These are phyloP conservation scores for Thermomucor indicae-seudaticae DNA, from an alignment of 371 early-diverging fungal genomes.

Conservation along the genomic window DNA sequence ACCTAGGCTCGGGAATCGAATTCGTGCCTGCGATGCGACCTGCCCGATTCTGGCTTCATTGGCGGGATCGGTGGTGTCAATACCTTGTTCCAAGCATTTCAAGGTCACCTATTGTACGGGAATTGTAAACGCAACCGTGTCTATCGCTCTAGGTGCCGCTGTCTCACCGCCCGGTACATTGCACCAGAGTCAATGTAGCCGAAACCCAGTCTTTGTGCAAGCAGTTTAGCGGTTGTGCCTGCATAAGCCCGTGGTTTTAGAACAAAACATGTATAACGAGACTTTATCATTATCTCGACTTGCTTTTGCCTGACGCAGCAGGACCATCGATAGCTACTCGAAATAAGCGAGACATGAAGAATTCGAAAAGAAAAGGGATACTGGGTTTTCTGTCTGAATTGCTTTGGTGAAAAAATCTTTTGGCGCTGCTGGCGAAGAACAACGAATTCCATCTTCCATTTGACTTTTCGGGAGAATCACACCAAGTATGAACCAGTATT, in stretches of 20 bases:
- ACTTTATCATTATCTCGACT: neutral
- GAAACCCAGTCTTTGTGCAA: slow-evolving; percentile 73
- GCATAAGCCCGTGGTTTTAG: neutral
- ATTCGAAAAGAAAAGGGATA: too few relatives aligned
- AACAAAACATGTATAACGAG: neutral
- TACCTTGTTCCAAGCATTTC: slow-evolving; percentile 39
- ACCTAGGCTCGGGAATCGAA: slow-evolving; percentile 28
- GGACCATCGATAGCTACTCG: slow-evolving; percentile 94
- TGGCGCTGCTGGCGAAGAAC: too few relatives aligned
- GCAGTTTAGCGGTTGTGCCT: slow-evolving; percentile 68
- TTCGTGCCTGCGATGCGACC: slow-evolving; percentile 17
- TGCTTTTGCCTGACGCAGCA: slow-evolving; percentile 91
- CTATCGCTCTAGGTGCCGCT: too few relatives aligned
- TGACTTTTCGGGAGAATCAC: too few relatives aligned
- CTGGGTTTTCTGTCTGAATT: too few relatives aligned
- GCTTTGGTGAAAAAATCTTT: too few relatives aligned
- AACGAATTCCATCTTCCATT: too few relatives aligned
- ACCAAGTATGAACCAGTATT: too few relatives aligned
- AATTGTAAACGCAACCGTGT: neutral
- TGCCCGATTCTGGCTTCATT: slow-evolving; percentile 24
- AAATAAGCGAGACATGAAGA: slow-evolving; percentile 54
- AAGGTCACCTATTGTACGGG: slow-evolving; percentile 47
- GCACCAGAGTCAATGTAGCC: slow-evolving; percentile 83
- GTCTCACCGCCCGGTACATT: slow-evolving; percentile 58
- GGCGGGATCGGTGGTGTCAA: slow-evolving; percentile 29